phyloP scores from a whole-genome alignment of 352 stramenopile species.

The Globisporangium mamillatum region DNA sequence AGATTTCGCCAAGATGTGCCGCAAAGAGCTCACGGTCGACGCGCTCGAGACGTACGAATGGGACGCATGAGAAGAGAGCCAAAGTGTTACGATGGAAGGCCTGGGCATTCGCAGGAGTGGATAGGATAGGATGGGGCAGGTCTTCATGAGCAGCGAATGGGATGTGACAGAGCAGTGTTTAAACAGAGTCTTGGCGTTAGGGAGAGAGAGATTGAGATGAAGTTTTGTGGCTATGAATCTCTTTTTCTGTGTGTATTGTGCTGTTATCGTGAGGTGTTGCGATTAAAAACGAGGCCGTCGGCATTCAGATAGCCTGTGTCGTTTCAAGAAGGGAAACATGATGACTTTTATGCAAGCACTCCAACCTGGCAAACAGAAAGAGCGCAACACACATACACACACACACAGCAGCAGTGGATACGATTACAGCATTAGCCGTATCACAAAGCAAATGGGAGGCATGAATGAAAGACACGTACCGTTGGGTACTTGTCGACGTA shows the following conservation, averaged over 20 bases:
- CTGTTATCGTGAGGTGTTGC: not conserved
- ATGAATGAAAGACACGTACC: constrained; percentile 30
- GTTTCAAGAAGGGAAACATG: not conserved
- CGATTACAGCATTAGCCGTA: not conserved
- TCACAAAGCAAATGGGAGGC: not conserved
- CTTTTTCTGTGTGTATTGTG: not conserved
- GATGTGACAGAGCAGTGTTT: not conserved
- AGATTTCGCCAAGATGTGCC: constrained; percentile 76
- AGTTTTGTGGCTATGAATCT: not conserved
- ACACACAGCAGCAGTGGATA: not conserved
- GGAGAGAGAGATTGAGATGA: not conserved
- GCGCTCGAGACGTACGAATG: constrained; percentile 51
- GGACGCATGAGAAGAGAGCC: constrained; percentile 20
- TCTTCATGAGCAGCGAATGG: not conserved
- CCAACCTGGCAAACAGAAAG: constrained; percentile 32
- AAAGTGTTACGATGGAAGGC: not conserved
- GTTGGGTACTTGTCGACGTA: constrained; percentile 87
- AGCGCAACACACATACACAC: not conserved
- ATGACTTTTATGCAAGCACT: constrained; percentile 28
- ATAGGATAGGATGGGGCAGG: not conserved
- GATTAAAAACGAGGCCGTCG: not conserved
- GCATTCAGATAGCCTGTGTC: not conserved
- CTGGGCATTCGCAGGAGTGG: not conserved
- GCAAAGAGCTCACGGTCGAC: constrained; percentile 61
- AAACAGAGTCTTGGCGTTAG: not conserved